Base-by-base conservation (phyloP, 2,329 filamentous ascomycete species). In the Aspergillus ruber region DNA sequence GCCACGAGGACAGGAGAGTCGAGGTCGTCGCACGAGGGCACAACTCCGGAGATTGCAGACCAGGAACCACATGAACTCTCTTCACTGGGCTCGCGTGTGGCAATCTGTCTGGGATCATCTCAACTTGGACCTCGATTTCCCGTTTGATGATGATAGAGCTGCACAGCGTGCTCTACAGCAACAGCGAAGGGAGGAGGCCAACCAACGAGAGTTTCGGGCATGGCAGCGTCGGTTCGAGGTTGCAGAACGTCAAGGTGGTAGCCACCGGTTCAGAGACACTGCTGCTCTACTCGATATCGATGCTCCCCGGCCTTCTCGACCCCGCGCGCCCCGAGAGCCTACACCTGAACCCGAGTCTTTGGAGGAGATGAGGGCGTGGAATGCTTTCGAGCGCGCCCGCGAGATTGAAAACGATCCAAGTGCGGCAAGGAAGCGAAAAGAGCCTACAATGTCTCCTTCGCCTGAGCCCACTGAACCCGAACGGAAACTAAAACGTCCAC, bases 141-240 rank as follows among this genome's bases (percentile, higher is more conserved):
- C 91, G 32, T 91, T 91, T 61, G 88, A 85, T 53, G 80, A 93
- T 46, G 86, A 88, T 50, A 74, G 78, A 58, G 71, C 77, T 74
- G 66, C 71, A 54, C 63, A 79, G 66, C 71, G 86, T 75, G 67
- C 80, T 74, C 63, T 81, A 42, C 76, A 76, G 44, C 70, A 75
- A 56, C 71, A 68, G 39, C 69, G 71, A 46, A 62, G 63, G 21
- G 69, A 69, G 20, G 74, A 77, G 45, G 71, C 75, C 13, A 74
- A 82, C 51, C 73, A 76, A 48, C 74, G 78, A 45, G 80, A 84
- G 51, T 77, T 81, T 52, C 69, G 82, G 54, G 82, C 84, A 58
- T 96, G 90, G 89, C 84, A 93, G 65, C 82, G 88, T 63, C 84
- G 90, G 43, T 80, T 95, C 60, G 82, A 84, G 57, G 87, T 95